Conservation (phyloP, 345 rosid species). For the Populus euphratica region DNA sequence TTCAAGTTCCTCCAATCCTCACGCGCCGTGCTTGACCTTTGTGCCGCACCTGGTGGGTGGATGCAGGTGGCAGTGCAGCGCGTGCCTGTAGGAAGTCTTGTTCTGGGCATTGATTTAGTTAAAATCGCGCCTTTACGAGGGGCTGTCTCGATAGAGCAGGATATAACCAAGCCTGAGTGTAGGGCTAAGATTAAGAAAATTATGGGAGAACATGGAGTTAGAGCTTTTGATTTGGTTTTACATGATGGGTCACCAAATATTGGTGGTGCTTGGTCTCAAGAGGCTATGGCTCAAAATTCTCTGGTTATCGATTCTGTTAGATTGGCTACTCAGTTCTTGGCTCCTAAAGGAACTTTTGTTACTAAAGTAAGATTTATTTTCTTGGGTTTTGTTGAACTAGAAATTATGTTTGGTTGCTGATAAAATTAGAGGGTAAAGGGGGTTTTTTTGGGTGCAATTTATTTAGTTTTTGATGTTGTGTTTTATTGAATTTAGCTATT, state of each 20-base stretch:
- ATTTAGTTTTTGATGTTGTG: neutral
- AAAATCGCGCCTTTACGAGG: constrained; percentile 69
- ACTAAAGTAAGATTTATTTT: constrained; percentile 52
- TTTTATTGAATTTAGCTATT: too few species aligned
- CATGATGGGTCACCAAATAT: constrained; percentile 96
- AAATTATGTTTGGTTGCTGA: neutral
- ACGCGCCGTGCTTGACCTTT: constrained; percentile 80
- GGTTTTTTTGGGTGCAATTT: too few species aligned
- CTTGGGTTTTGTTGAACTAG: neutral
- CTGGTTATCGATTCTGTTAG: constrained; percentile 82
- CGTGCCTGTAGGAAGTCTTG: constrained; percentile 83
- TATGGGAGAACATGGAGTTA: constrained; percentile 57
- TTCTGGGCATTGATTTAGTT: constrained; percentile 79
- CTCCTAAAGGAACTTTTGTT: constrained; percentile 68
- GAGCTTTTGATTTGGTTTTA: constrained; percentile 67
- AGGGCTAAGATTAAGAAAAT: constrained; percentile 57
- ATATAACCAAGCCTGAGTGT: constrained; percentile 79
- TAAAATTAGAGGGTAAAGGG: neutral
- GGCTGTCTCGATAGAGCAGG: constrained; percentile 65
- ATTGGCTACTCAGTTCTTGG: constrained; percentile 76
- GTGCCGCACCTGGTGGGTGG: constrained; percentile 99
- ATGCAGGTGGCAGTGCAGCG: constrained; percentile 94
- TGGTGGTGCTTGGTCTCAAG: constrained; percentile 94
- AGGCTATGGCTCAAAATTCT: constrained; percentile 85
- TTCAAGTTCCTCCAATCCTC: constrained; percentile 59